Conservation (phyloP, 306 rosid species). For the Arachis stenosperma region DNA sequence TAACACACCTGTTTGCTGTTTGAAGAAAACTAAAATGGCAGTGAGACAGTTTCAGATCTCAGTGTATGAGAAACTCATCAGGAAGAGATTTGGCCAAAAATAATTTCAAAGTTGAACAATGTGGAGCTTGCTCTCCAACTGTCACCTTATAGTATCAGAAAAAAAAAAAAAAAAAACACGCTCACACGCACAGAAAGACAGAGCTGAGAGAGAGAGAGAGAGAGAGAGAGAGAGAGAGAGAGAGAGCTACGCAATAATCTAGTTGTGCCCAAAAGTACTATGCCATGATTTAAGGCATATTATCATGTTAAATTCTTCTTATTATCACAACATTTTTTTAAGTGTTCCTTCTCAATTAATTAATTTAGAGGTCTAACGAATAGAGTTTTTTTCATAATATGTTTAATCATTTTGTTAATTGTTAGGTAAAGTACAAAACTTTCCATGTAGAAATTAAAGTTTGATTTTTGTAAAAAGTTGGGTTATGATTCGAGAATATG, state of each 20-base stretch:
- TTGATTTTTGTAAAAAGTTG: too few species aligned
- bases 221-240: constrained; percentile 24
- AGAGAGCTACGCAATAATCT: too few species aligned
- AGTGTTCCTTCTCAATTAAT: neutral
- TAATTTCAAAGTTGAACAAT: constrained; percentile 5
- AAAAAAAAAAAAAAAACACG: neutral
- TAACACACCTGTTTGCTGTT: constrained; percentile 22
- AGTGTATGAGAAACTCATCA: constrained; percentile 9
- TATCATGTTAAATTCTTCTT: neutral
- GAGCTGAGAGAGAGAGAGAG: constrained; percentile 31
- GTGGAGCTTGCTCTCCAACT: constrained; percentile 17
- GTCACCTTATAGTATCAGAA: constrained; percentile 10
- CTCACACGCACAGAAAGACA: constrained; percentile 12
- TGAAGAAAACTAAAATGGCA: constrained; percentile 13
- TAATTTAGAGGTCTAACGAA: too few species aligned
- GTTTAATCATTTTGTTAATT: neutral
- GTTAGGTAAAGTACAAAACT: too few species aligned
- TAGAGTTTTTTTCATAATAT: too few species aligned
- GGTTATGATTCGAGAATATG: too few species aligned
- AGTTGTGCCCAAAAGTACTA: constrained; percentile 53
- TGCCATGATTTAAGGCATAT: constrained; percentile 45
- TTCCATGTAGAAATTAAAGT: too few species aligned
- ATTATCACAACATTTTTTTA: neutral
- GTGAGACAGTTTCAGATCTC: constrained; percentile 27
- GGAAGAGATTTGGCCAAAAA: neutral